These are phyloP conservation scores for Gonium pectorale DNA, from an alignment of 139 green algal genomes.

Conservation along the genomic window DNA sequence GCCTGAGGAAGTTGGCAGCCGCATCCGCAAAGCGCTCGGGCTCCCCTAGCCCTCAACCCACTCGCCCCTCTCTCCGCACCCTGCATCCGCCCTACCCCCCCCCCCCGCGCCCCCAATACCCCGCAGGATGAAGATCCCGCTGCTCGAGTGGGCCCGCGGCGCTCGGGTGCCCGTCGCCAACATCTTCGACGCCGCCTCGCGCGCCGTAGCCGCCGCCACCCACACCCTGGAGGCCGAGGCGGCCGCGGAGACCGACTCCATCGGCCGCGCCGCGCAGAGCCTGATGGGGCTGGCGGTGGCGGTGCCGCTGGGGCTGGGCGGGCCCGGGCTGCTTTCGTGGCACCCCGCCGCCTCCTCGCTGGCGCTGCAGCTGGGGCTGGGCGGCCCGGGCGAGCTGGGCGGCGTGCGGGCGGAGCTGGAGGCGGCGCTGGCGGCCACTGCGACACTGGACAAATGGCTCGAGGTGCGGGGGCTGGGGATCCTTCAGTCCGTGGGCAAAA, in stretches of 20 bases:
- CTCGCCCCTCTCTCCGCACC: not conserved
- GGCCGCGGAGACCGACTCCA: not conserved
- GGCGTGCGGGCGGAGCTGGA: not conserved
- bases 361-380: slow-evolving; percentile 17
- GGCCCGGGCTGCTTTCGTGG: no score
- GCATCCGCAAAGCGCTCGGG: no score
- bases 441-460: not conserved
- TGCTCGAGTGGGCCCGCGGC: slow-evolving; percentile 42
- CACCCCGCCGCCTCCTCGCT: no score
- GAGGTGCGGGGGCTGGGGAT: not conserved
- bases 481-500: no score
- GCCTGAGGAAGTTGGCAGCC: no score
- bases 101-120: not conserved
- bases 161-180: slow-evolving; percentile 19
- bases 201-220: slow-evolving; percentile 7
- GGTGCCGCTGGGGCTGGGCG: not conserved
- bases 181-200: slow-evolving; percentile 39
- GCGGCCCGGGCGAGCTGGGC: not conserved
- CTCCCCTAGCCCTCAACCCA: no score
- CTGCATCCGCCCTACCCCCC: not conserved
- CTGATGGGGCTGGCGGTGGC: not conserved
- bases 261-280: not conserved
- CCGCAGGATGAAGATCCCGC: slow-evolving; percentile 41
- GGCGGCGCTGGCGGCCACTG: not conserved
- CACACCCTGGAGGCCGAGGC: not conserved